A percentile compares a stretch with the other conserved stretches of the same genome.
phyloP scores from a whole-genome alignment of 2,329 filamentous ascomycete species.

The Aspergillus fischeri region DNA sequence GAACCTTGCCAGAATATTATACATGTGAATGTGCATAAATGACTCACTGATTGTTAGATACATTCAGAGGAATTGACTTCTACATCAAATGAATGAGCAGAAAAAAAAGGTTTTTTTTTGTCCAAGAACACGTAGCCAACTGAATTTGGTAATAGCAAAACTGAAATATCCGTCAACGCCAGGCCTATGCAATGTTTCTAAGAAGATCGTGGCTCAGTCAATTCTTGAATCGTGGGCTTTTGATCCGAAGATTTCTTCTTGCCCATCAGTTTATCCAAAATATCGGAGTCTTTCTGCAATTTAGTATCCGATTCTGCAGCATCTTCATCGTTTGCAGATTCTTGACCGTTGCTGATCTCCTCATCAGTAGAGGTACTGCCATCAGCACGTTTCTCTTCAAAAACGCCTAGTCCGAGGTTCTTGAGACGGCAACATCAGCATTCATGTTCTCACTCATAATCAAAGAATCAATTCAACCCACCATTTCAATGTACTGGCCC shows the following conservation, averaged over 20 bases:
- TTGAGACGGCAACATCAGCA: slow-evolving; percentile 11
- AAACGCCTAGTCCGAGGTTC: slow-evolving; percentile 44
- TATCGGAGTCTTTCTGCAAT: slow-evolving; percentile 20
- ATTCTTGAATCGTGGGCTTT: slow-evolving; percentile 38
- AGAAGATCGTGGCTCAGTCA: slow-evolving; percentile 20
- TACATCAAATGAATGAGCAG: not conserved
- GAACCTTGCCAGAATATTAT: not conserved
- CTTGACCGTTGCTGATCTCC: slow-evolving; percentile 11
- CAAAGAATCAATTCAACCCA: slow-evolving; percentile 15
- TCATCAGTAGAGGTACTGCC: slow-evolving; percentile 15
- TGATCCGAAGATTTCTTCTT: slow-evolving; percentile 22
- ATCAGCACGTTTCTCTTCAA: slow-evolving; percentile 36
- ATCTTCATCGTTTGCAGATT: slow-evolving; percentile 6
- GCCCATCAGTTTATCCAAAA: slow-evolving; percentile 37
- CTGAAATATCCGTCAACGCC: not conserved
- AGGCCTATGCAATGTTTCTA: not conserved
- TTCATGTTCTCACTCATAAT: not conserved
- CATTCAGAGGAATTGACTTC: not conserved
- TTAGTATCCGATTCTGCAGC: slow-evolving; percentile 11
- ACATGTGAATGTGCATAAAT: not conserved
- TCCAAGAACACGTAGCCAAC: not conserved
- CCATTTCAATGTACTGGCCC: slow-evolving; percentile 42
- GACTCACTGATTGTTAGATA: not conserved
- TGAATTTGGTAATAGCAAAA: not conserved
- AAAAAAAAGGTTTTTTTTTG: not conserved